Percentiles rank a stretch among this genome's conserved stretches.
These are phyloP conservation scores for Triticum turgidum DNA, from an alignment of 176 grass and related monocot genomes.

Conservation along the genomic window DNA sequence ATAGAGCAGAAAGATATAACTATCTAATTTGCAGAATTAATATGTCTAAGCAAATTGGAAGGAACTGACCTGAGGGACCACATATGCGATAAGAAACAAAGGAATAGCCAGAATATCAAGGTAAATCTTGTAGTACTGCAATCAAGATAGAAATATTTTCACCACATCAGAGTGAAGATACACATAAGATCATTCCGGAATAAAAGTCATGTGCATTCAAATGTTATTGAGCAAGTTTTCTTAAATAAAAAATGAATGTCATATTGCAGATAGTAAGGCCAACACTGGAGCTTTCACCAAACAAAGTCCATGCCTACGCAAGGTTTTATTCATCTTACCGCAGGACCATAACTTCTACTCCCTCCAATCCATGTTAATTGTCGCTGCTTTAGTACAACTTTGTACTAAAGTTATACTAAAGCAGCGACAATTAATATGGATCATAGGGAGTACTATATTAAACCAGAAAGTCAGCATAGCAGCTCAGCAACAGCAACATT, in stretches of 20 bases:
- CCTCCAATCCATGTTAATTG: too few relatives aligned
- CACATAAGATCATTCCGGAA: not conserved
- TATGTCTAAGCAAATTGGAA: constrained; percentile 23
- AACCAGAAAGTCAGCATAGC: constrained; percentile 7
- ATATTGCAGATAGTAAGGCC: not conserved
- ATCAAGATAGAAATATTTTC: constrained; percentile 30
- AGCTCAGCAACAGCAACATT: not conserved
- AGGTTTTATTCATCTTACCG: not conserved
- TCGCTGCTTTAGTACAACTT: too few relatives aligned
- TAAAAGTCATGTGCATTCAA: constrained; percentile 4
- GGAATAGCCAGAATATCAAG: constrained; percentile 68
- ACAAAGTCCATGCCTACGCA: constrained; percentile 5
- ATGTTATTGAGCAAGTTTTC: constrained; percentile 8
- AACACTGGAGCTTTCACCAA: not conserved
- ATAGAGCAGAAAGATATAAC: constrained; percentile 15
- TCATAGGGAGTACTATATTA: not conserved
- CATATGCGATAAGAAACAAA: constrained; percentile 68
- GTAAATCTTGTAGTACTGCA: constrained; percentile 95
- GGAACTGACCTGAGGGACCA: constrained; percentile 76
- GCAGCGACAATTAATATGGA: too few relatives aligned
- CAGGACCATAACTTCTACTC: not conserved
- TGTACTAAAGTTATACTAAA: too few relatives aligned
- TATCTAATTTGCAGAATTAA: not conserved
- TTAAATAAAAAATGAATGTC: not conserved
- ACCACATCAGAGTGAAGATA: constrained; percentile 17